Percentiles rank a stretch among this genome's conserved stretches.
Conservation (phyloP, 2,329 filamentous ascomycete species). For the Colletotrichum sp. region DNA sequence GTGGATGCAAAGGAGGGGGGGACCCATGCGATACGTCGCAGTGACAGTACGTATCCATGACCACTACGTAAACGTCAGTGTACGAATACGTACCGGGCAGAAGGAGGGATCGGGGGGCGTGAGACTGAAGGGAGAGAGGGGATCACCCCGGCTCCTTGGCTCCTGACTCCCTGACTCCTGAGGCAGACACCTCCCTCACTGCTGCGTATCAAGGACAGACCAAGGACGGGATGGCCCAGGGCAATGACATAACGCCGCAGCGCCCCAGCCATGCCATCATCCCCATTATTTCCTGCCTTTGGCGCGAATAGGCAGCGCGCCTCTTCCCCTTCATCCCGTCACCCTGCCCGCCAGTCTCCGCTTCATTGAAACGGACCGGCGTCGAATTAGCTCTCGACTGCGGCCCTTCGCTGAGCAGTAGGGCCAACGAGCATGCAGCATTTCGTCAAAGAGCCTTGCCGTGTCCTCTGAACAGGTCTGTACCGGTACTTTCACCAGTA, state of each 20-base stretch:
- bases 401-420: not conserved
- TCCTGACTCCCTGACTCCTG: not conserved
- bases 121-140: not conserved
- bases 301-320: conserved; percentile 1
- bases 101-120: not conserved
- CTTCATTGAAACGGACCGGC: conserved; percentile 19
- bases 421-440: conserved; percentile 7
- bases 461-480: not conserved
- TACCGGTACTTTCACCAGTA: not conserved
- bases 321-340: conserved; percentile 6
- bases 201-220: not conserved
- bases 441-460: conserved; percentile 3
- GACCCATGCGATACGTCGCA: conserved; percentile 17
- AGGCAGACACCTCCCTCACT: not conserved
- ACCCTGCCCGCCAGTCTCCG: conserved; percentile 5
- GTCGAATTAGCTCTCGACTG: conserved; percentile 12
- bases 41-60: not conserved
- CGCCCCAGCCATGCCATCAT: conserved; percentile 19
- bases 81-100: not conserved
- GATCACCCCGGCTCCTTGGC: not conserved
- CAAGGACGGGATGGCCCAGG: not conserved
- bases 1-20: not conserved
- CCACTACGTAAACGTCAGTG: not conserved
- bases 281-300: not conserved
- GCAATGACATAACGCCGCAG: conserved; percentile 21